phyloP scores from a whole-genome alignment of 176 grass and related monocot species.

The Pontederia crassipes region DNA sequence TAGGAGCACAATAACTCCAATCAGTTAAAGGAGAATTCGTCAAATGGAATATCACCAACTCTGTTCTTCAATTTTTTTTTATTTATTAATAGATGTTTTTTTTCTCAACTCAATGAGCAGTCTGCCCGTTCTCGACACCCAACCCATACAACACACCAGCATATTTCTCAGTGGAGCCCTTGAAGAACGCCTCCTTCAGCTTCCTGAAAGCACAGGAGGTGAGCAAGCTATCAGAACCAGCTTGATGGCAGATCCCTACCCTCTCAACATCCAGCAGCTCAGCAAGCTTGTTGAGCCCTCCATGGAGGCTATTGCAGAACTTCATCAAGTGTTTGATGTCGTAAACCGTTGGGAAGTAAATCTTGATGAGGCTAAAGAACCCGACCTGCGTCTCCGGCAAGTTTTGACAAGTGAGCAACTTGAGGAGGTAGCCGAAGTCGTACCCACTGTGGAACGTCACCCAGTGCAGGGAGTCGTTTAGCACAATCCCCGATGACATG shows the following conservation, averaged over 20 bases:
- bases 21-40: too few species aligned
- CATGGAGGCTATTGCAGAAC: conserved; percentile 1
- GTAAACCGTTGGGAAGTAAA: conserved; percentile 1
- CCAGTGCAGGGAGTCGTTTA: neutral
- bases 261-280: neutral
- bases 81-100: neutral
- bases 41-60: too few species aligned
- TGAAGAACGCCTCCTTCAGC: neutral
- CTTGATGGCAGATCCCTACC: conserved; percentile 1
- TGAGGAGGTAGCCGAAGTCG: conserved; percentile 1
- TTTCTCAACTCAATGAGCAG: conserved; percentile 1
- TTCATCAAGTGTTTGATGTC: conserved; percentile 8
- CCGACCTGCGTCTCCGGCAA: neutral
- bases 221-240: conserved; percentile 6
- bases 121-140: neutral
- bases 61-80: neutral
- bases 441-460: conserved; percentile 7
- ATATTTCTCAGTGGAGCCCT: neutral
- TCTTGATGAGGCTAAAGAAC: neutral
- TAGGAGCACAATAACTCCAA: too few species aligned
- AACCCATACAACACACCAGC: neutral
- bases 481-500: neutral
- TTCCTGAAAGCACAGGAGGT: neutral
- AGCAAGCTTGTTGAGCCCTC: neutral
- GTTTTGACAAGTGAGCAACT: neutral